Evolutionary conservation across 345 rosid genomes (phyloP), one percentile per base, ranked within the genome.

Genomic region (Salix udensis): DNA sequence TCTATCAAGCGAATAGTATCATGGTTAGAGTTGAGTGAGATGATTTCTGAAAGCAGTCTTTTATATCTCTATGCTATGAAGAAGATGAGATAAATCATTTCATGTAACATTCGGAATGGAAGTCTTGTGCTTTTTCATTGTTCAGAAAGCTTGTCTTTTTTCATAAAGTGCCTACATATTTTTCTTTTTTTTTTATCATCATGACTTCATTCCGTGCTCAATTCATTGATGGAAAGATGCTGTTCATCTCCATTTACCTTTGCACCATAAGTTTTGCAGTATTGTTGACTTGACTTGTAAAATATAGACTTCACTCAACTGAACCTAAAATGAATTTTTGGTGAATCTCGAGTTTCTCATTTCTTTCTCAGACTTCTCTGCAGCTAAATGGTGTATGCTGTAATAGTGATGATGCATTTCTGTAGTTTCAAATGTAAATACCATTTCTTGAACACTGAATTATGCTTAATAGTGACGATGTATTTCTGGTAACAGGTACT

Each of bases 401-500:
- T 21, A 36, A 36, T 36, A 36, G 37, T 36, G 37, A 36, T 36
- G 37, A 36, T 36, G 37, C 37, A 36, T 15, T 26, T 55, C n/a
- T n/a, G 21, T 72, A 55, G 75, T 72, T 55, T 14, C 30, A 53
- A 36, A 24, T 3, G 21, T 30, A 70, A 24, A 50, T 18, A 23
- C 6, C 39, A 36, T 58, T 1, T 74, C 36, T 44, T 44, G 69
- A 10, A 61, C 64, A 42, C 46, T 64, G 50, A 36, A 42, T 60
- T 1, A 16, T 65, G 61, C 21, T 14, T 44, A 30, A 74, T 30
- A 28, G 70, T 18, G 21, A 30, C 21, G 65, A 30, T 67, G 24
- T 64, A 40, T 79, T 69, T 83, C 44, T 82, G 75, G 67, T 75
- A 71, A 71, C 86, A 96, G 99, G 89, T 92, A 87, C 84, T 93